Base-by-base conservation (phyloP, 2,329 filamentous ascomycete species). In the Penicillium sp. region DNA sequence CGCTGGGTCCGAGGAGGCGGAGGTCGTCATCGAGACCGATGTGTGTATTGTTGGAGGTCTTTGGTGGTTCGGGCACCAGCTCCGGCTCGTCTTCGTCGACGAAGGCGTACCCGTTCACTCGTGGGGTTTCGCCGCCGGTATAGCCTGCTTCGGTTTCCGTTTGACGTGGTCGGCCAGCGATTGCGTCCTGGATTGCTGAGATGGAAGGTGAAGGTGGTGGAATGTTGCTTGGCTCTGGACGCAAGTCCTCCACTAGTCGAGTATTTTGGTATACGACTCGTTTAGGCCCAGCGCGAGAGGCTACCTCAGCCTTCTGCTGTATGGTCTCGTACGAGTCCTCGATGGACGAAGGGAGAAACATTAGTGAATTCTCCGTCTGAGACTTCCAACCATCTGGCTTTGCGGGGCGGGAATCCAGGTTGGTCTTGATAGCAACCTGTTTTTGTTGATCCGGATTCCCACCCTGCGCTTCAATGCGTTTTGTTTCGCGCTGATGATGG, bases 21-120 rank as follows among this genome's bases (percentile, higher is more conserved):
- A 78, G 50, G 73, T 64, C 73, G 6, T 68, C 35, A 15, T 41
- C 35, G 2, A 41, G 35, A 41, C 11, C 62, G 41, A 30, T 62
- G 61, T 3, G 50, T 17, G 29, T 58, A 46, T 50, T 59, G 17
- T 13, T 53, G 56, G 41, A 47, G 5, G 58, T 38, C 23, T n/a
- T 30, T n/a, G 71, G 47, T 19, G 67, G 64, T 7, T 75, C 70
- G 1, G 72, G 68, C n/a, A 81, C 70, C 1, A 72, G 68, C 17
- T 81, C 79, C 8, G 76, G 68, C 55, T 83, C 82, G 56, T 82
- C 91, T 60, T 96, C 92, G 68, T 97, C 93, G 41, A 99, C 93
- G 77, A 97, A 98, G 0, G 92, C 87, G 75, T 97, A 99, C 1
- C 95, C 95, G 66, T 96, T 96, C 0, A 98, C 91, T 2, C 92